Conservation (phyloP, 2,329 filamentous ascomycete genomes). For the Verticillium isaacii region DNA sequence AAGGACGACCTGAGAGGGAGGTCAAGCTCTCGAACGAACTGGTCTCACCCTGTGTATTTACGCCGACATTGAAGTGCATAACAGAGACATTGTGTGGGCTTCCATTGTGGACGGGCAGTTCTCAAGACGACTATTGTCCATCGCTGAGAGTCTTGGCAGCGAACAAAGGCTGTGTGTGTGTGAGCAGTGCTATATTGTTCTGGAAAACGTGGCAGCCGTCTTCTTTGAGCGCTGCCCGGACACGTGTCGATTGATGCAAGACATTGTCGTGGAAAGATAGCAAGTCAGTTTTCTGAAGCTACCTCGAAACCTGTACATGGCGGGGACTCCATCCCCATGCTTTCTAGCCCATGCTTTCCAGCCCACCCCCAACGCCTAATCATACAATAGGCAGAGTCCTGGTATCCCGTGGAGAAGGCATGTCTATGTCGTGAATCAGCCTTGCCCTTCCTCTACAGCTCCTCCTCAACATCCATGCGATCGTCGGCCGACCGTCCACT, state of each 20-base stretch:
- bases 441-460: conserved; percentile 23
- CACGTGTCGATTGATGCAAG: neutral
- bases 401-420: conserved; percentile 12
- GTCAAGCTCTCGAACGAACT: neutral
- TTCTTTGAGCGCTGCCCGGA: neutral
- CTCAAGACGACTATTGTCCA: neutral
- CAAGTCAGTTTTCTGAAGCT: neutral
- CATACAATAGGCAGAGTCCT: conserved; percentile 16
- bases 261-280: neutral
- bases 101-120: neutral
- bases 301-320: conserved; percentile 2
- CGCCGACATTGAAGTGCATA: neutral
- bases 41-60: neutral
- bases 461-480: conserved; percentile 68
- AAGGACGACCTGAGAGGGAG: neutral
- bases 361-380: conserved; percentile 13
- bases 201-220: neutral
- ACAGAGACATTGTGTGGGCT: neutral
- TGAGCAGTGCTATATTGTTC: neutral
- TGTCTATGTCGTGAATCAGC: conserved; percentile 5
- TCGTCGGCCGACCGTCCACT: conserved; percentile 51
- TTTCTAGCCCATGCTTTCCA: conserved; percentile 15
- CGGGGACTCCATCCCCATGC: conserved; percentile 10
- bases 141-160: neutral
- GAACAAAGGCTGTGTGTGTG: neutral